A percentile compares a stretch with the other conserved stretches of the same genome.
phyloP scores from a whole-genome alignment of 192 early-diverging fungal species.

The Backusella westeae region DNA sequence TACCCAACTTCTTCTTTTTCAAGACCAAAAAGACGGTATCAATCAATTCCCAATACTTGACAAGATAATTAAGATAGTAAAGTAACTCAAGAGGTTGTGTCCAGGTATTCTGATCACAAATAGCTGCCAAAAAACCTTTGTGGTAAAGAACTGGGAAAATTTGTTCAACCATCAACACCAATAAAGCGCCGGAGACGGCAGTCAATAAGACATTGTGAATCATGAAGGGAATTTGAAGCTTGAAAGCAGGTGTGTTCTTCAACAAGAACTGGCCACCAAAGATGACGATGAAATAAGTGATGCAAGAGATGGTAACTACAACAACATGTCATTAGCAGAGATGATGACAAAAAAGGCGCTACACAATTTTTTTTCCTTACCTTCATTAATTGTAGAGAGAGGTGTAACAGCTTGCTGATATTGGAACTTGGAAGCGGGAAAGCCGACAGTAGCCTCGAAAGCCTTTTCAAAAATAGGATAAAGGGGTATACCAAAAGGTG shows the following conservation, averaged over 20 bases:
- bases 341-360: neutral
- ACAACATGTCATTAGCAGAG: neutral
- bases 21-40: constrained; percentile 85
- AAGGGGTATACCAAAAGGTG: constrained; percentile 57
- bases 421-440: constrained; percentile 41
- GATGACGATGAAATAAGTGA: constrained; percentile 67
- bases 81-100: constrained; percentile 73
- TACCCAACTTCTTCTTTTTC: constrained; percentile 75
- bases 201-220: constrained; percentile 80
- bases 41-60: constrained; percentile 85
- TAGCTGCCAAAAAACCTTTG: constrained; percentile 66
- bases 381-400: constrained; percentile 45
- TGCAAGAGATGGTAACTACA: constrained; percentile 17
- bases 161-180: constrained; percentile 72
- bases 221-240: constrained; percentile 68
- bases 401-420: constrained; percentile 49
- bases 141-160: constrained; percentile 63
- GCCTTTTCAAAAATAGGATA: constrained; percentile 48
- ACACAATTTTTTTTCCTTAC: neutral
- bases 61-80: constrained; percentile 89
- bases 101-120: constrained; percentile 67
- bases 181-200: constrained; percentile 57
- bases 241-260: constrained; percentile 63
- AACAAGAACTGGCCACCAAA: constrained; percentile 70
- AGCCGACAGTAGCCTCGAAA: constrained; percentile 41